Evolutionary conservation across 2,329 filamentous ascomycete species (phyloP).

Genomic region (Thielaviopsis populi): DNA sequence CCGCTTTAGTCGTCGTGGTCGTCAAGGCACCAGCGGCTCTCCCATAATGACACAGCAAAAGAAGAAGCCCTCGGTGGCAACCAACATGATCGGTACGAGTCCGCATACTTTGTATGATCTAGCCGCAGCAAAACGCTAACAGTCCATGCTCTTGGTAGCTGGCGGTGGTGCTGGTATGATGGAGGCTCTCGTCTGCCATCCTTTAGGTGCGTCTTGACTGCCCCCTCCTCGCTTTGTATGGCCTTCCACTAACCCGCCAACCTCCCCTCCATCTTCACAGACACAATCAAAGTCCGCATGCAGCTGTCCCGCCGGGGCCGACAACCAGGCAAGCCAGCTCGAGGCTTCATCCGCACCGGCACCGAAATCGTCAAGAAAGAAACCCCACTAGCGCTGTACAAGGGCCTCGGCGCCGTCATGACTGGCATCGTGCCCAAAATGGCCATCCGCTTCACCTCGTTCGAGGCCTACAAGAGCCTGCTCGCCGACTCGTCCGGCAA

Average conservation of each 20-base stretch:
- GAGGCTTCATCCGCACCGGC: slow-evolving; percentile 79
- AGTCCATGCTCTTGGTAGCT: slow-evolving; percentile 49
- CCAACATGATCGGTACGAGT: slow-evolving; percentile 71
- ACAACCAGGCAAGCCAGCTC: slow-evolving; percentile 66
- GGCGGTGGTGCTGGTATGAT: slow-evolving; percentile 98
- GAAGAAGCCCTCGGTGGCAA: slow-evolving; percentile 68
- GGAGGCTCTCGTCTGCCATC: slow-evolving; percentile 93
- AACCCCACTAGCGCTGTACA: slow-evolving; percentile 87
- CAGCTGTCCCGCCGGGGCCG: slow-evolving; percentile 81
- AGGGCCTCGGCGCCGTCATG: slow-evolving; percentile 90
- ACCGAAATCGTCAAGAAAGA: slow-evolving; percentile 75
- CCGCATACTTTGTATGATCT: not conserved
- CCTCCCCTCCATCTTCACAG: slow-evolving; percentile 27
- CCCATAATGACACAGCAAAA: slow-evolving; percentile 26
- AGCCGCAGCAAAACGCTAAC: slow-evolving; percentile 15
- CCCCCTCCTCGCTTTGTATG: slow-evolving; percentile 1
- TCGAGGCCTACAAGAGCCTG: slow-evolving; percentile 84
- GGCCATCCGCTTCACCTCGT: slow-evolving; percentile 97
- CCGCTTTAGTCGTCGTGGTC: not conserved
- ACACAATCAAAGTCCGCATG: slow-evolving; percentile 99
- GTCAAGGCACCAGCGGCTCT: not conserved
- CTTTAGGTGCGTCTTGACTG: slow-evolving; percentile 48
- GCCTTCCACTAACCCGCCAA: slow-evolving; percentile 13
- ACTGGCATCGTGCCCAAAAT: slow-evolving; percentile 98
- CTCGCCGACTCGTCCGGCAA: slow-evolving; percentile 55